Evolutionary conservation across 805 yeast genomes (phyloP), one percentile per base, ranked within the genome.

Genomic region (Candida maesae): DNA sequence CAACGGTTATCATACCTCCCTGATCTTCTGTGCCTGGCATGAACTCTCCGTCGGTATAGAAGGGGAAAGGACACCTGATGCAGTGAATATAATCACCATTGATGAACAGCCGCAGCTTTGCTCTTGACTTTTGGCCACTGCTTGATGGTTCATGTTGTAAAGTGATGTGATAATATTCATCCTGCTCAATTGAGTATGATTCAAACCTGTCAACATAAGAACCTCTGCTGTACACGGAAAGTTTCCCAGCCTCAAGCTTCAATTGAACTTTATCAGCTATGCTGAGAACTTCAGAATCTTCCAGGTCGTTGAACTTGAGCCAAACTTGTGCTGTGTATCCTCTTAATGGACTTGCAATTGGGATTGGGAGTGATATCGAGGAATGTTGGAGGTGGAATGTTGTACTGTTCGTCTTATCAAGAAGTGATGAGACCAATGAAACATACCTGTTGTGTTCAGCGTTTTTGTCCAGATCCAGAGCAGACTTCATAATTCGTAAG

Each of bases 181-280:
- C 39, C 13, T 41, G 42, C 12, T 48, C 55, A 18, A 56, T 35
- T 1, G 47, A 35, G 19, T 37, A 43, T n/a, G 39, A 39, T 8
- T 55, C 59, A 31, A 50, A 46, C 1, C 21, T 38, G 5, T 32
- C 50, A 10, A 51, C 14, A 6, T 36, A 18, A 15, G 36, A 32
- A 19, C 33, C 21, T 19, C 44, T 39, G 38, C 49, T 38, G 35
- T 42, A 46, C n/a, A 65, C 52, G 3, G 65, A 51, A 7, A 61
- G 50, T 16, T 57, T 59, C 45, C 63, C 59, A 2, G 65, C 56
- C 8, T 65, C 67, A 21, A 66, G 13, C 27, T 54, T 60, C n/a
- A 65, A 13, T 6, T 25, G 31, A 4, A 47, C 35, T 13, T 47
- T 38, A 17, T 44, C 41, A 3, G 47, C 44, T 2, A 67, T 38